Evolutionary conservation across 2,329 filamentous ascomycete genomes (phyloP).

Genomic region (Huntiella moniliformis): DNA sequence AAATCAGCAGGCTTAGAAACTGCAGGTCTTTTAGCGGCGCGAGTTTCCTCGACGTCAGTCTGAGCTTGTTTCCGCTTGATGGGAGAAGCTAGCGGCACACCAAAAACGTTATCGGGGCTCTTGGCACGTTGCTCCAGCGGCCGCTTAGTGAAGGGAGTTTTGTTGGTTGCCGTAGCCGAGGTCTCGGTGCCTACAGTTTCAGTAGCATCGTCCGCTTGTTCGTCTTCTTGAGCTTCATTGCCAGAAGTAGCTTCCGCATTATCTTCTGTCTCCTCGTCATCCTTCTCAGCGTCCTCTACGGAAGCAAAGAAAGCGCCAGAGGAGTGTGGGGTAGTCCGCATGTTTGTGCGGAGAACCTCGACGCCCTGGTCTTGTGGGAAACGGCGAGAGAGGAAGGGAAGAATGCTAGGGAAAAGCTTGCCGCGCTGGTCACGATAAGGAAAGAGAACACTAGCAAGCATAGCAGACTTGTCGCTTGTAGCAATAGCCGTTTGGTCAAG

Average conservation of each 20-base stretch:
- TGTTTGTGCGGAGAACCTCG: slow-evolving; percentile 48
- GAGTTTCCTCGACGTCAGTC: slow-evolving; percentile 16
- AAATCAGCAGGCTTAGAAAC: slow-evolving; percentile 12
- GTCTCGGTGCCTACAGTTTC: neutral
- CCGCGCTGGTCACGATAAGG: slow-evolving; percentile 47
- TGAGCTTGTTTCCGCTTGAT: slow-evolving; percentile 23
- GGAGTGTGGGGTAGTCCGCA: slow-evolving; percentile 24
- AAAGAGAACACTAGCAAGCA: slow-evolving; percentile 68
- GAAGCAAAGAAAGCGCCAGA: slow-evolving; percentile 16
- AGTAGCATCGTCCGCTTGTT: slow-evolving; percentile 11
- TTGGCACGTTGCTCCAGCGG: slow-evolving; percentile 5
- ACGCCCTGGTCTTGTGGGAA: slow-evolving; percentile 45
- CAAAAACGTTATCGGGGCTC: slow-evolving; percentile 6
- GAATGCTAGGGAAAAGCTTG: slow-evolving; percentile 49
- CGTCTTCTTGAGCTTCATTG: neutral
- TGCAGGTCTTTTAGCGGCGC: slow-evolving; percentile 19
- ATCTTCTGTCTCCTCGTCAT: slow-evolving; percentile 14
- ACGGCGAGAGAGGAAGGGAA: slow-evolving; percentile 57
- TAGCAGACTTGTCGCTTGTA: slow-evolving; percentile 45
- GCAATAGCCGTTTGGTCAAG: slow-evolving; percentile 70
- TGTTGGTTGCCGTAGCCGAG: neutral
- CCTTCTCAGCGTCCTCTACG: slow-evolving; percentile 1
- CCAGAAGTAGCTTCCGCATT: slow-evolving; percentile 20
- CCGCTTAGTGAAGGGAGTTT: slow-evolving; percentile 5
- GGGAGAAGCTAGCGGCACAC: slow-evolving; percentile 14